A percentile compares a stretch with the other conserved stretches of the same genome.
Conservation (phyloP, 31 red algal species). For the Odonthalia washingtoniensis region DNA sequence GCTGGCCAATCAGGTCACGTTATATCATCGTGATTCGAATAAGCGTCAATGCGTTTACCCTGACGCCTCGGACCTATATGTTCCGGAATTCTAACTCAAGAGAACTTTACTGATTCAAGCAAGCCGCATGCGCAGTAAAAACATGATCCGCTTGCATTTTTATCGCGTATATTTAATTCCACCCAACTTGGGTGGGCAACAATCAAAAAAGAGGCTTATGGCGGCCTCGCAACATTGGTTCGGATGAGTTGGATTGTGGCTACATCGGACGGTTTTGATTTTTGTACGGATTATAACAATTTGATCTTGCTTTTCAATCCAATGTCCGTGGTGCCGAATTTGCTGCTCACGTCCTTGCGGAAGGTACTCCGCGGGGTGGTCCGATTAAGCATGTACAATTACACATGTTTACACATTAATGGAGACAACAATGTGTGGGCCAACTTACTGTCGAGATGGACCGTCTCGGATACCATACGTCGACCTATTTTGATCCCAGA, state of each 20-base stretch:
- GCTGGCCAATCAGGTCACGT: background rate
- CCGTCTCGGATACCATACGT: background rate
- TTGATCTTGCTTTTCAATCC: slow-evolving; percentile 25
- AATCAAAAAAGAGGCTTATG: slow-evolving; percentile 21
- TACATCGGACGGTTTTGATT: slow-evolving; percentile 17
- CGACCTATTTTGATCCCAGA: background rate
- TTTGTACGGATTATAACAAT: slow-evolving; percentile 21
- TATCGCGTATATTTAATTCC: slow-evolving; percentile 3
- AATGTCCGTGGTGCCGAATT: background rate
- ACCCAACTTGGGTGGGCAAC: background rate
- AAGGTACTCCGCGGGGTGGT: background rate
- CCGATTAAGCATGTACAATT: slow-evolving; percentile 1
- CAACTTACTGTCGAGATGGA: background rate
- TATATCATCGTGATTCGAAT: background rate
- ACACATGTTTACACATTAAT: background rate
- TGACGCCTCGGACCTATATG: slow-evolving; percentile 4
- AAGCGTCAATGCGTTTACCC: slow-evolving; percentile 16
- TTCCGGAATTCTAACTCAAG: background rate
- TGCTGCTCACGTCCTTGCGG: background rate
- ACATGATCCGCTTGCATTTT: slow-evolving; percentile 10
- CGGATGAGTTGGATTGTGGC: background rate
- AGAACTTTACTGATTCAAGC: background rate
- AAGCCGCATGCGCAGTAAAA: slow-evolving; percentile 5
- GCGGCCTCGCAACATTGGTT: slow-evolving; percentile 1
- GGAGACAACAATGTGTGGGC: background rate